Conservation (phyloP, 495 filamentous ascomycete species). For the Podospora anserina region DNA sequence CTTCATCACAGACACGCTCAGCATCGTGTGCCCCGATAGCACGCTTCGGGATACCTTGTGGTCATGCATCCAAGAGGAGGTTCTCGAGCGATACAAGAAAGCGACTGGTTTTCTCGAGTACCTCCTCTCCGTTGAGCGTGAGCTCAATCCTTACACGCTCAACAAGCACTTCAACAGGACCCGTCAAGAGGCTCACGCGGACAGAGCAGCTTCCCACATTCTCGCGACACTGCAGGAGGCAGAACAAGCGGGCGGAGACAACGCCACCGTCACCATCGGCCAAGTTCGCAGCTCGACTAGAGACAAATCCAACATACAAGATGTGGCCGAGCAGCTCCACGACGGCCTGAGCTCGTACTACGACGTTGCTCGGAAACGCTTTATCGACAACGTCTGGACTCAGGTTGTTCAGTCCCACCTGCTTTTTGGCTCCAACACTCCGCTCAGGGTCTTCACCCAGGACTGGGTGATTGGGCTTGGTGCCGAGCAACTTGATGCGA, state of each 20-base stretch:
- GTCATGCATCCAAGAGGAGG: slow-evolving; percentile 36
- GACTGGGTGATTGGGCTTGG: slow-evolving; percentile 35
- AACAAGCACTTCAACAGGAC: slow-evolving; percentile 54
- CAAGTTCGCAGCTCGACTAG: slow-evolving; percentile 22
- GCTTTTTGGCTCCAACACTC: slow-evolving; percentile 33
- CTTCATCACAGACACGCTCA: slow-evolving; percentile 45
- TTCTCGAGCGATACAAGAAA: slow-evolving; percentile 42
- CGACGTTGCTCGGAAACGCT: slow-evolving; percentile 53
- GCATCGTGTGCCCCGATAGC: slow-evolving; percentile 30
- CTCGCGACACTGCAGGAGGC: slow-evolving; percentile 14
- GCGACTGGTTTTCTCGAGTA: slow-evolving; percentile 43
- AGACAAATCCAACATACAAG: slow-evolving; percentile 46
- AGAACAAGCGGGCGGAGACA: not conserved
- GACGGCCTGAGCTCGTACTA: slow-evolving; percentile 61
- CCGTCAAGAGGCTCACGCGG: slow-evolving; percentile 40
- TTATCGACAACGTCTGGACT: slow-evolving; percentile 54
- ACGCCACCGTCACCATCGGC: slow-evolving; percentile 12
- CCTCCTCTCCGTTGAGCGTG: slow-evolving; percentile 50
- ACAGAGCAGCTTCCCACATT: slow-evolving; percentile 21
- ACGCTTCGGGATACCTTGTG: slow-evolving; percentile 38
- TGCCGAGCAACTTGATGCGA: slow-evolving; percentile 32
- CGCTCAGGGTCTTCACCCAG: slow-evolving; percentile 34
- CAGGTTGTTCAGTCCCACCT: slow-evolving; percentile 37
- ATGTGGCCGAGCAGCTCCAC: slow-evolving; percentile 52
- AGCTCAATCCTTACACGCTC: slow-evolving; percentile 46